Evolutionary conservation across 2,329 filamentous ascomycete genomes (phyloP).

Genomic region (Chaetomium olivaceum): DNA sequence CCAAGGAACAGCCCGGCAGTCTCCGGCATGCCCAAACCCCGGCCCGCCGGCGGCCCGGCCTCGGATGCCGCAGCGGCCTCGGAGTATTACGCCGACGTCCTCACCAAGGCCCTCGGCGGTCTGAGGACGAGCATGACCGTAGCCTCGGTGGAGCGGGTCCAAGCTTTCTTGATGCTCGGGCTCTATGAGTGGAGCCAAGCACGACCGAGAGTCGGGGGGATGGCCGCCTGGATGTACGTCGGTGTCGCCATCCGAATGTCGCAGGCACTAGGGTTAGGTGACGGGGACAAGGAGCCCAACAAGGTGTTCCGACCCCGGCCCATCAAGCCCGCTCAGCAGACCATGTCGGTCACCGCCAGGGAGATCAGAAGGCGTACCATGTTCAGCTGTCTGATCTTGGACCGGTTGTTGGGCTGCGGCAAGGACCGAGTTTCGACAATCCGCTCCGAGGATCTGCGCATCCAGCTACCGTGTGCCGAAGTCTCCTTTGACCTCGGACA

Average conservation of each 20-base stretch:
- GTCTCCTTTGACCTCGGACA: slow-evolving; percentile 63
- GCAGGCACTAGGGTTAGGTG: slow-evolving; percentile 61
- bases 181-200: slow-evolving; percentile 71
- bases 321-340: slow-evolving; percentile 9
- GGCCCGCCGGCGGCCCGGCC: slow-evolving; percentile 40
- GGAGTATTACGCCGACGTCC: slow-evolving; percentile 63
- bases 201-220: slow-evolving; percentile 49
- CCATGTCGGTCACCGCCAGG: slow-evolving; percentile 51
- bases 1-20: slow-evolving; percentile 39
- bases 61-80: slow-evolving; percentile 58
- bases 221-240: slow-evolving; percentile 66
- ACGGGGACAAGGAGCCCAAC: slow-evolving; percentile 46
- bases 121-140: slow-evolving; percentile 50
- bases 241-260: slow-evolving; percentile 65
- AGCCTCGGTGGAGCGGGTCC: slow-evolving; percentile 63
- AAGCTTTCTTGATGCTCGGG: slow-evolving; percentile 69
- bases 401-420: slow-evolving; percentile 67
- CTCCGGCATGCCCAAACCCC: slow-evolving; percentile 38
- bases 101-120: slow-evolving; percentile 53
- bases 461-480: slow-evolving; percentile 69
- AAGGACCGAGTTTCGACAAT: slow-evolving; percentile 62
- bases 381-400: slow-evolving; percentile 73
- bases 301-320: slow-evolving; percentile 24
- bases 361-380: slow-evolving; percentile 70
- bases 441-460: slow-evolving; percentile 58